These are phyloP conservation scores for Microstegium vimineum DNA, from an alignment of 176 grass and related monocot species.

Conservation along the genomic window DNA sequence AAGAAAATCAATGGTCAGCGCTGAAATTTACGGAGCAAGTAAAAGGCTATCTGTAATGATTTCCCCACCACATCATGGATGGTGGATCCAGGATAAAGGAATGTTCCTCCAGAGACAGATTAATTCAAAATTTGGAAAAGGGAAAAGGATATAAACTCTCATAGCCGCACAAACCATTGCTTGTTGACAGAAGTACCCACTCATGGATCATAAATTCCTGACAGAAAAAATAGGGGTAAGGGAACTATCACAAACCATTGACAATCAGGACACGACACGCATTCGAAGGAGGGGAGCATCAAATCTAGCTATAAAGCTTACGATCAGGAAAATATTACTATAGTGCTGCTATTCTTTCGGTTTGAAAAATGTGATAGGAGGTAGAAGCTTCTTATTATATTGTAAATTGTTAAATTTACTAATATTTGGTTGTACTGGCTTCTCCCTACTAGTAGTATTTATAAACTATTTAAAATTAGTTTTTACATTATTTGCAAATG, in stretches of 20 bases:
- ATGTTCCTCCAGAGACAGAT: slow-evolving; percentile 1
- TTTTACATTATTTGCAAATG: neutral
- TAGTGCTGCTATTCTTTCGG: slow-evolving; percentile 3
- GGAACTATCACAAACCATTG: neutral
- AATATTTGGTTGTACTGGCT: neutral
- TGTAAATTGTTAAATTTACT: neutral
- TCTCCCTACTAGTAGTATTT: neutral
- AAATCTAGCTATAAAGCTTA: neutral
- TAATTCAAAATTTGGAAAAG: slow-evolving; percentile 10
- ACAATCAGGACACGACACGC: slow-evolving; percentile 18
- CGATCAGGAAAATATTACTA: neutral
- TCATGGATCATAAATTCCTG: neutral
- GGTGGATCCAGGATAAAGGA: slow-evolving; percentile 2
- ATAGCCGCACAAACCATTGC: slow-evolving; percentile 9
- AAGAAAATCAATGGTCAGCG: slow-evolving; percentile 24
- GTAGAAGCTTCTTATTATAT: neutral
- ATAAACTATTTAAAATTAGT: neutral
- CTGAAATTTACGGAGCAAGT: neutral
- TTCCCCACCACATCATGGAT: slow-evolving; percentile 6
- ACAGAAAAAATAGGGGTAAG: neutral
- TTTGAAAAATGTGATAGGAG: neutral
- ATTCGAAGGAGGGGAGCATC: slow-evolving; percentile 3
- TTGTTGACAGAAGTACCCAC: slow-evolving; percentile 10
- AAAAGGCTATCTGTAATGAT: neutral
- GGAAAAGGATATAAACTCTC: neutral